Percentiles rank a stretch among this genome's conserved stretches.
phyloP scores from a whole-genome alignment of 2,329 filamentous ascomycete species.

The Fulvia fulva region DNA sequence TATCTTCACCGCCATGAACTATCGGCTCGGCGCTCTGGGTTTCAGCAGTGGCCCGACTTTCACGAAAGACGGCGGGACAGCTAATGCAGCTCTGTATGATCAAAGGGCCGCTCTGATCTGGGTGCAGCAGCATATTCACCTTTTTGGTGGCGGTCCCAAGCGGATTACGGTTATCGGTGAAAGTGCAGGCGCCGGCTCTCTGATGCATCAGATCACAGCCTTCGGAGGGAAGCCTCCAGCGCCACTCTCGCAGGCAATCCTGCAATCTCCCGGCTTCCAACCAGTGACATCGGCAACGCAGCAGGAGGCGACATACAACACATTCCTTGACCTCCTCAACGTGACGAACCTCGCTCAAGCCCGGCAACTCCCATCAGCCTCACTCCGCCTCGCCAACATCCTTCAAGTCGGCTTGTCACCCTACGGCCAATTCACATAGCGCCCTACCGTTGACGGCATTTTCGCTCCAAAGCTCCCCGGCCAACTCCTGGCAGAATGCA shows the following conservation, averaged over 20 bases:
- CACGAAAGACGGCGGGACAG: constrained; percentile 38
- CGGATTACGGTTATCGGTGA: constrained; percentile 20
- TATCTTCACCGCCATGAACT: constrained; percentile 42
- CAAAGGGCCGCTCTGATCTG: constrained; percentile 55
- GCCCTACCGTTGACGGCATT: constrained; percentile 46
- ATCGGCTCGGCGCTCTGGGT: constrained; percentile 47
- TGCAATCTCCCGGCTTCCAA: constrained; percentile 33
- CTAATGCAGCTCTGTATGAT: constrained; percentile 50
- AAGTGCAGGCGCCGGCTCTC: constrained; percentile 55
- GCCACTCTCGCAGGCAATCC: constrained; percentile 67
- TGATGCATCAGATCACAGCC: constrained; percentile 69
- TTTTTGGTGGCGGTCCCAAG: constrained; percentile 21
- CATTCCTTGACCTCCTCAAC: not conserved
- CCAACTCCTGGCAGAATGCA: constrained; percentile 40
- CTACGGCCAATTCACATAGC: constrained; percentile 43
- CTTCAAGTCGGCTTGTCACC: constrained; percentile 39
- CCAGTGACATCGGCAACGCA: constrained; percentile 33
- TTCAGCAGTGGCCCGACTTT: constrained; percentile 46
- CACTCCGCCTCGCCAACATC: constrained; percentile 43
- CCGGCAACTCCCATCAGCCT: constrained; percentile 34
- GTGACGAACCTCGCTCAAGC: not conserved
- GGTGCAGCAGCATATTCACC: constrained; percentile 42
- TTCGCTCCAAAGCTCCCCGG: constrained; percentile 48
- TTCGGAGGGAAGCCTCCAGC: constrained; percentile 61
- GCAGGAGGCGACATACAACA: constrained; percentile 23